Base-by-base conservation (phyloP, 2,329 filamentous ascomycete species). In the Sarocladiaceae sp. region DNA sequence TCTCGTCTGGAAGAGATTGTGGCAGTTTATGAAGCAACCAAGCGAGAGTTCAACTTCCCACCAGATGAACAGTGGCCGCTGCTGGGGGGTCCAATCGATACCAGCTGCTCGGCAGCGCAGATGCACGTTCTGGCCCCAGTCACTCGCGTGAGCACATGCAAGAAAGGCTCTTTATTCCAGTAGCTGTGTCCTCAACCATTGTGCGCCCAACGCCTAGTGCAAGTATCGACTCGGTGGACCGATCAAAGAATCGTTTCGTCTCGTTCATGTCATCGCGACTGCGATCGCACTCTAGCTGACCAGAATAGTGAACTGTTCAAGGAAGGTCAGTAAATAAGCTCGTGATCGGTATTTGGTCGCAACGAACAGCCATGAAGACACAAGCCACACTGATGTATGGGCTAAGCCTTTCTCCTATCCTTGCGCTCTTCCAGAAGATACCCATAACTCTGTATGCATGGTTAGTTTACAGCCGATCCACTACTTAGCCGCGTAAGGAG, bases 361-460 rank as follows among this genome's bases (percentile, higher is more conserved):
- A 44, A 63, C 74, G 48, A 64, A 96, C 93, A 53, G 93, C 93
- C 90, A 98, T 97, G 56, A 88, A 66, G 24, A 96, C 74, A 63
- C 91, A 97, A 63, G 88, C 94, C 61, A 97, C 72, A 69, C 88
- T 94, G 57, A 98, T 88, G 64, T 97, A 97, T 33, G 93, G 93
- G 62, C 89, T 96, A 53, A 98, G 64, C 51, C 93, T 73, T 71
- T 98, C 93, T 29, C 93, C 93, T 61, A 98, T 82, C 51, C 93
- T 76, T 20, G 93, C 93, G 51, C 82, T 89, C 68, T 97, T 96
- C 93, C 93, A 98, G 62, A 97, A 94, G 50, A 95, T 83, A 43
- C 88, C 88, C 55, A 88, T 79, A 42, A 88, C 23, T 41, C 37
- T 41, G 13, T 41, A 12, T 15, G 5, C 3, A 27, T 18, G 15